Evolutionary conservation across 1,284 basidiomycete species (phyloP).

Genomic region (Coniferiporia weirii): DNA sequence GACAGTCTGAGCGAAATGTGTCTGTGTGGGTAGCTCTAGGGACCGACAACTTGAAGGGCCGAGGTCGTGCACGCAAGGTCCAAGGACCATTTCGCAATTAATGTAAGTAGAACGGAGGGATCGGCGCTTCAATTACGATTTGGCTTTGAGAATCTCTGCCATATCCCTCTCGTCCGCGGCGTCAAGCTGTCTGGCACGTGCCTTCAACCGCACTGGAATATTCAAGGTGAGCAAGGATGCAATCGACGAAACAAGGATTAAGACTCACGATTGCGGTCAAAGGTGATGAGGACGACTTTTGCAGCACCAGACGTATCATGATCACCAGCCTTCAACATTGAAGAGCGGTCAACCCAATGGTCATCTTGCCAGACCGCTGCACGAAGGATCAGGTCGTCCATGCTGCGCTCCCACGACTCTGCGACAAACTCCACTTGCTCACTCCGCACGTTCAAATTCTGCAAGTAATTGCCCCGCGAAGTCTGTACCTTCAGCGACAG

Average conservation of each 20-base stretch:
- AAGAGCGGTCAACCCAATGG: conserved; percentile 85
- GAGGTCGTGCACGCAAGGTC: neutral
- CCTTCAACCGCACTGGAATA: conserved; percentile 68
- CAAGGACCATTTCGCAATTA: conserved; percentile 3
- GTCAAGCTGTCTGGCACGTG: conserved; percentile 73
- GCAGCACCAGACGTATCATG: conserved; percentile 45
- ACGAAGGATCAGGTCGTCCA: conserved; percentile 94
- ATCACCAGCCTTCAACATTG: conserved; percentile 48
- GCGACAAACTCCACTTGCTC: conserved; percentile 79
- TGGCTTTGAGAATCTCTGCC: conserved; percentile 51
- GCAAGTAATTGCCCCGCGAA: conserved; percentile 89
- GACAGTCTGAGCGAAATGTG: neutral
- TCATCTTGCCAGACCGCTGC: conserved; percentile 90
- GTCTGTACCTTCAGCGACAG: conserved; percentile 91
- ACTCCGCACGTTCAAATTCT: conserved; percentile 75
- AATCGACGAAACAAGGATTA: conserved; percentile 12
- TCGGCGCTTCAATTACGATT: conserved; percentile 23
- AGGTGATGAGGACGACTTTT: conserved; percentile 85
- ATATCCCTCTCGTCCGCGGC: conserved; percentile 75
- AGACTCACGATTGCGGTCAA: conserved; percentile 87
- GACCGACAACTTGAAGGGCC: neutral
- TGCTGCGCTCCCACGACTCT: conserved; percentile 63
- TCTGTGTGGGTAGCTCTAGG: neutral
- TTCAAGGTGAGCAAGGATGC: conserved; percentile 19
- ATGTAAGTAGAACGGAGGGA: neutral